These are phyloP conservation scores for Pythium monospermum DNA, from an alignment of 352 stramenopile species.

Conservation along the genomic window DNA sequence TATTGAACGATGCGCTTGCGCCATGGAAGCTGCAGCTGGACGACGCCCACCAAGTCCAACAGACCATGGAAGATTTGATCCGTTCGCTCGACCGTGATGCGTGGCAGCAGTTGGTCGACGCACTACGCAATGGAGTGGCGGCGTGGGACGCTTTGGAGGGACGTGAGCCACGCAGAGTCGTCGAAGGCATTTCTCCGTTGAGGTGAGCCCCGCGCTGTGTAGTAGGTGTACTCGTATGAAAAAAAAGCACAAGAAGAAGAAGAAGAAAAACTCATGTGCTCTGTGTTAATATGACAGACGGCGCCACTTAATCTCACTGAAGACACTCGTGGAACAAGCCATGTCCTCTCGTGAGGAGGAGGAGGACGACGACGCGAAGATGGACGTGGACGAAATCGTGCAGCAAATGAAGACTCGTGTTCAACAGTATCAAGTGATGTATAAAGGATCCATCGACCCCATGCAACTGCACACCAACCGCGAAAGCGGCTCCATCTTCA, in stretches of 20 bases:
- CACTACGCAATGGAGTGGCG: background rate
- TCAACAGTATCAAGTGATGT: conserved; percentile 8
- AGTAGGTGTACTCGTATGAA: too few relatives aligned
- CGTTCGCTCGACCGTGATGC: conserved; percentile 13
- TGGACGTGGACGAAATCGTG: conserved; percentile 2
- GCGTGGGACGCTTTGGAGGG: background rate
- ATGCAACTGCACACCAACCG: conserved; percentile 1
- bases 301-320: background rate
- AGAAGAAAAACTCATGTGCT: too few relatives aligned
- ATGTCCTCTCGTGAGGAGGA: too few relatives aligned
- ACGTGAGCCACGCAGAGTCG: background rate
- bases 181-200: background rate
- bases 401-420: conserved; percentile 19
- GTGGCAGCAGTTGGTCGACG: conserved; percentile 18
- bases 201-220: background rate
- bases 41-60: background rate
- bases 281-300: background rate
- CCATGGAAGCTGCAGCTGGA: conserved; percentile 4
- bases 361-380: background rate
- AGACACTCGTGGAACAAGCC: conserved; percentile 5
- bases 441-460: conserved; percentile 2
- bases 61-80: background rate
- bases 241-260: too few relatives aligned
- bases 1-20: background rate
- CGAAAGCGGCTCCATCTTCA: background rate